Evolutionary conservation across 2,329 filamentous ascomycete species (phyloP), one percentile per base, ranked within the genome.

Genomic region (Colletotrichum viniferum): DNA sequence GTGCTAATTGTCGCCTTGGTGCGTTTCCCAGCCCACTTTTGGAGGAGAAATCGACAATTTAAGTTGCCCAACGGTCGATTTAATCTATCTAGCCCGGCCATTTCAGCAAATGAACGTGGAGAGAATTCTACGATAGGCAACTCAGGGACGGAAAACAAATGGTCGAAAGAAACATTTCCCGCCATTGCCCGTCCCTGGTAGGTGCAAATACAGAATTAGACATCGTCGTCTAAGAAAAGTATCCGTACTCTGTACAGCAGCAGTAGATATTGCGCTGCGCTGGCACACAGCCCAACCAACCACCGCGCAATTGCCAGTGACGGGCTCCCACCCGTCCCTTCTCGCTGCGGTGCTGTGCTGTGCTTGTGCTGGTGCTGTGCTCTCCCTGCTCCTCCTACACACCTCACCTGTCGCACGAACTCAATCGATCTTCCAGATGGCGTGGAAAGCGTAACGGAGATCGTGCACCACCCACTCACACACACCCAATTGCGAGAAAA

Each of bases 351-450:
- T 43, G 36, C 36, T 18, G 36, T 12, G 36, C 65, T 28, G 14
- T 4, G 36, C 18, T 43, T 43, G 38, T n/a, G 38, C 38, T 48
- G 38, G 38, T 48, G 36, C 66, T 30, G 7, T 21, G 21, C n/a
- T 32, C 13, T 36, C 34, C 12, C 66, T 38, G 26, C 66, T 28
- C 38, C 43, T 38, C 71, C 43, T n/a, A 60, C 66, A 70, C 65
- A 60, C 14, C 16, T 36, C 26, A n/a, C 28, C 56, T 75, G 69
- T 64, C 63, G 63, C 69, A 68, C 73, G 63, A 75, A 75, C 69
- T 73, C 62, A 68, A 58, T 30, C 55, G 63, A 73, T 68, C 69
- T 73, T 75, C 73, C 69, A 75, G 73, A 75, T 75, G 73, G 73
- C 63, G 62, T 58, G 56, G 43, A 75, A 72, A 32, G 32, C 68